Conservation (phyloP, 2,329 filamentous ascomycete genomes). For the Zasmidium citrigriseum region DNA sequence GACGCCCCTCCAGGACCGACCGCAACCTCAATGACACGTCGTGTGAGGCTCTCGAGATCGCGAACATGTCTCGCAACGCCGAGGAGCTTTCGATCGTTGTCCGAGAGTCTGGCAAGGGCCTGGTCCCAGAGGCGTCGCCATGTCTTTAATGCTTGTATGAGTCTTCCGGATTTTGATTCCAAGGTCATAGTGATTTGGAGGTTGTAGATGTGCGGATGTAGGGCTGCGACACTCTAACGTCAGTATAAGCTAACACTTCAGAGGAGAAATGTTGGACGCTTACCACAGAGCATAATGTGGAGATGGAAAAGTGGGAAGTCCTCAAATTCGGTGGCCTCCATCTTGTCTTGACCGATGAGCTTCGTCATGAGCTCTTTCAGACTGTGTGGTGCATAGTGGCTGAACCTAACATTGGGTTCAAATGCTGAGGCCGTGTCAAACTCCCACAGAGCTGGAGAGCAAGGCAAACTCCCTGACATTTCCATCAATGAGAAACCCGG, state of each 20-base stretch:
- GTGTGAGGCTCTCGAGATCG: not conserved
- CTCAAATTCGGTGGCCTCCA: not conserved
- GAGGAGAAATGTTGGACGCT: not conserved
- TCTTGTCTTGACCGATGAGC: not conserved
- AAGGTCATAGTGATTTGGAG: constrained; percentile 5
- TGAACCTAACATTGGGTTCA: not conserved
- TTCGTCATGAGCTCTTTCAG: not conserved
- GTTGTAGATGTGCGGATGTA: constrained; percentile 5
- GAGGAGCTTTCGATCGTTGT: constrained; percentile 2
- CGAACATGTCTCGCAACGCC: constrained; percentile 7
- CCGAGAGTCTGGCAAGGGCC: not conserved
- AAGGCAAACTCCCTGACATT: constrained; percentile 10
- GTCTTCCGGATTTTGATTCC: not conserved
- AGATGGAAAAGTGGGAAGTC: not conserved
- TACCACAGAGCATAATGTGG: not conserved
- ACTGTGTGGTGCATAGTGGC: not conserved
- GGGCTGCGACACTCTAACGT: not conserved
- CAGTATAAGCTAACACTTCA: not conserved
- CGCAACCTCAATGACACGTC: not conserved
- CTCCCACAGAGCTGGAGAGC: constrained; percentile 1
- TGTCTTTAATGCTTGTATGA: not conserved
- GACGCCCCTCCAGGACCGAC: not conserved
- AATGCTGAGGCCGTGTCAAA: not conserved
- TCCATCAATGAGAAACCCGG: constrained; percentile 8
- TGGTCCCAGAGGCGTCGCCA: constrained; percentile 3